Evolutionary conservation across 208 protist species (phyloP).

Genomic region (Acanthamoeba healyi): DNA sequence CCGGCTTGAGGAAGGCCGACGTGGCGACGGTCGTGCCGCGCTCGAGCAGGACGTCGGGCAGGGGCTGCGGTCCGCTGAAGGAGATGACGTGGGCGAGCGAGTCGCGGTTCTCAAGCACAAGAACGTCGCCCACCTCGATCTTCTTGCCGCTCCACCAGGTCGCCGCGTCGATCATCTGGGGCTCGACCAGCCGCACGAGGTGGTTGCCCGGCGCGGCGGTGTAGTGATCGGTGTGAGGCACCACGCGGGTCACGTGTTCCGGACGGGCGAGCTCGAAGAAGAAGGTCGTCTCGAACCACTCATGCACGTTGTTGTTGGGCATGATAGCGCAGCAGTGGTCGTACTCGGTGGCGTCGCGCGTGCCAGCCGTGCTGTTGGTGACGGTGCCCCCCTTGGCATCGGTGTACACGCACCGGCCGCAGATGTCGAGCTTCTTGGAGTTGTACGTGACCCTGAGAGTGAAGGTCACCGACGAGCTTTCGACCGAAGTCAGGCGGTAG

Average conservation of each 20-base stretch:
- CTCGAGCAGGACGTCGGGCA: constrained; percentile 32
- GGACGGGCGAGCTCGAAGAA: neutral
- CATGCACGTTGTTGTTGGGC: constrained; percentile 38
- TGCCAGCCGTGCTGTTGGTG: neutral
- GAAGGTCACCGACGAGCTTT: constrained; percentile 53
- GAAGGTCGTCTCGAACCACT: constrained; percentile 13
- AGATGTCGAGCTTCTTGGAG: neutral
- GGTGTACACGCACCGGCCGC: constrained; percentile 50
- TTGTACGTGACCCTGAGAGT: neutral
- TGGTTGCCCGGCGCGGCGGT: neutral
- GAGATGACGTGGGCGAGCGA: constrained; percentile 37
- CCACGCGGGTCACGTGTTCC: neutral
- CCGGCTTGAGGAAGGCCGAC: constrained; percentile 35
- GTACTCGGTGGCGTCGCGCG: neutral
- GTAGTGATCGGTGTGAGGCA: neutral
- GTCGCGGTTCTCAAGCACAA: constrained; percentile 53
- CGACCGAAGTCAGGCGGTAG: constrained; percentile 1
- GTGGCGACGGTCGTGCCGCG: constrained; percentile 1
- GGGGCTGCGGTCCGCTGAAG: constrained; percentile 46
- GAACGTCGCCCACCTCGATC: neutral
- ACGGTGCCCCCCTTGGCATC: neutral
- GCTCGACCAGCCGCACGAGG: constrained; percentile 2
- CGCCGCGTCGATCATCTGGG: neutral
- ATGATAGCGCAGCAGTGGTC: constrained; percentile 44
- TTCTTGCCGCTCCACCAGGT: constrained; percentile 28